A percentile compares a stretch with the other conserved stretches of the same genome.
Conservation (phyloP, 495 filamentous ascomycete species). For the Xylaria bambusicola region DNA sequence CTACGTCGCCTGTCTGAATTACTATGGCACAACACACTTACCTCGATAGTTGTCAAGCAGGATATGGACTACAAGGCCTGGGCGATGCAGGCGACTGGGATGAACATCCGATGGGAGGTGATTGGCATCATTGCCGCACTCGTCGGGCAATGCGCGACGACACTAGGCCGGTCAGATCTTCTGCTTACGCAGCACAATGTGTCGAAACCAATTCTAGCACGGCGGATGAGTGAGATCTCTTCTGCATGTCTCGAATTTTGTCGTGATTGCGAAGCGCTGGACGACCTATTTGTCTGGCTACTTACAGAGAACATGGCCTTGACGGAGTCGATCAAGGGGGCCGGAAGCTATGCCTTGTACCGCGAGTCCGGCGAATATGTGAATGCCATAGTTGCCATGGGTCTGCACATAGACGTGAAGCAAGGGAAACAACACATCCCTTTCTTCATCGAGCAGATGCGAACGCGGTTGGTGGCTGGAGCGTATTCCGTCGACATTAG, state of each 20-base stretch:
- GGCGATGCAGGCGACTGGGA: slow-evolving; percentile 30
- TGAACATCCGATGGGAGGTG: slow-evolving; percentile 36
- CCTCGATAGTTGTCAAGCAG: slow-evolving; percentile 24
- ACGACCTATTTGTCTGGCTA: slow-evolving; percentile 33
- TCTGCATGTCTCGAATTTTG: slow-evolving; percentile 32
- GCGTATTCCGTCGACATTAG: slow-evolving; percentile 32
- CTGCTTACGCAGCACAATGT: slow-evolving; percentile 26
- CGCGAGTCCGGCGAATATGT: slow-evolving; percentile 30
- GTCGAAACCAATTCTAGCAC: slow-evolving; percentile 24
- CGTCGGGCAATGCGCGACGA: slow-evolving; percentile 31
- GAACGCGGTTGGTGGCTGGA: slow-evolving; percentile 24
- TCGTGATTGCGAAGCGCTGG: slow-evolving; percentile 31
- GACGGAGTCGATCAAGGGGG: slow-evolving; percentile 27
- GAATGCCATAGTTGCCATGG: slow-evolving; percentile 28
- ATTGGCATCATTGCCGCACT: slow-evolving; percentile 34
- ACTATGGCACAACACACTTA: slow-evolving; percentile 34
- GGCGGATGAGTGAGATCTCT: slow-evolving; percentile 30
- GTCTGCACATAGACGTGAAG: slow-evolving; percentile 31
- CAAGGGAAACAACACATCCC: slow-evolving; percentile 24
- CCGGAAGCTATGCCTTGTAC: slow-evolving; percentile 29
- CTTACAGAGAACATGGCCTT: slow-evolving; percentile 31
- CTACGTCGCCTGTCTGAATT: slow-evolving; percentile 29
- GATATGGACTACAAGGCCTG: slow-evolving; percentile 28
- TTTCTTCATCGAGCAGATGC: slow-evolving; percentile 31
- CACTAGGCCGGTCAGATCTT: slow-evolving; percentile 24